These are phyloP conservation scores for Trichosporon sp. DNA, from an alignment of 1,284 basidiomycete genomes.

Conservation along the genomic window DNA sequence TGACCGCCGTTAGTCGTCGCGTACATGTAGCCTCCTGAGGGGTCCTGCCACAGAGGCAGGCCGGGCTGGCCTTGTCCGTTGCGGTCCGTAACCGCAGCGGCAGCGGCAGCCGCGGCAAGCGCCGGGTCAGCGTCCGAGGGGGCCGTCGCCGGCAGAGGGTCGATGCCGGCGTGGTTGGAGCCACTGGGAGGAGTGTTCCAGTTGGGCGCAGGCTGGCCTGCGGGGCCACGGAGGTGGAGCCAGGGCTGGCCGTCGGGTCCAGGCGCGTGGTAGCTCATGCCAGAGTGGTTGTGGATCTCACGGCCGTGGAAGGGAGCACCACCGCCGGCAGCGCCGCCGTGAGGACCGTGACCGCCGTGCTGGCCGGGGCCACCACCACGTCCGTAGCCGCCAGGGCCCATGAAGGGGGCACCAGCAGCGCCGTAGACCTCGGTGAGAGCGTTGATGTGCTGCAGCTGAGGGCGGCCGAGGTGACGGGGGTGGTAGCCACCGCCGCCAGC, in stretches of 20 bases:
- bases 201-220: slow-evolving; percentile 37
- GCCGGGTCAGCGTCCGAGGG: slow-evolving; percentile 18
- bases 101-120: slow-evolving; percentile 12
- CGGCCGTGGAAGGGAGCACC: slow-evolving; percentile 18
- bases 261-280: slow-evolving; percentile 43
- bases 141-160: slow-evolving; percentile 21
- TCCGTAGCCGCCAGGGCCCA: slow-evolving; percentile 29
- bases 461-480: slow-evolving; percentile 44
- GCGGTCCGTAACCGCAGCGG: slow-evolving; percentile 13
- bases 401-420: slow-evolving; percentile 34
- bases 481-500: slow-evolving; percentile 33
- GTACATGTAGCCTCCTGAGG: slow-evolving; percentile 22
- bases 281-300: slow-evolving; percentile 36
- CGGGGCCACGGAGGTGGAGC: slow-evolving; percentile 42
- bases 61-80: slow-evolving; percentile 15
- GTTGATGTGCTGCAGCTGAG: slow-evolving; percentile 48
- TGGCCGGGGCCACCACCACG: slow-evolving; percentile 11
- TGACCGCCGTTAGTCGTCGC: slow-evolving; percentile 17
- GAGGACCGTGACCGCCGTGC: slow-evolving; percentile 14
- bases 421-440: slow-evolving; percentile 49
- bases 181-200: slow-evolving; percentile 21
- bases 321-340: slow-evolving; percentile 8
- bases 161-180: slow-evolving; percentile 13
- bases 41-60: slow-evolving; percentile 22
- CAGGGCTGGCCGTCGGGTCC: slow-evolving; percentile 45